These are phyloP conservation scores for Borealophlyctis nickersoniae DNA, from an alignment of 192 early-diverging fungal genomes.

Conservation along the genomic window DNA sequence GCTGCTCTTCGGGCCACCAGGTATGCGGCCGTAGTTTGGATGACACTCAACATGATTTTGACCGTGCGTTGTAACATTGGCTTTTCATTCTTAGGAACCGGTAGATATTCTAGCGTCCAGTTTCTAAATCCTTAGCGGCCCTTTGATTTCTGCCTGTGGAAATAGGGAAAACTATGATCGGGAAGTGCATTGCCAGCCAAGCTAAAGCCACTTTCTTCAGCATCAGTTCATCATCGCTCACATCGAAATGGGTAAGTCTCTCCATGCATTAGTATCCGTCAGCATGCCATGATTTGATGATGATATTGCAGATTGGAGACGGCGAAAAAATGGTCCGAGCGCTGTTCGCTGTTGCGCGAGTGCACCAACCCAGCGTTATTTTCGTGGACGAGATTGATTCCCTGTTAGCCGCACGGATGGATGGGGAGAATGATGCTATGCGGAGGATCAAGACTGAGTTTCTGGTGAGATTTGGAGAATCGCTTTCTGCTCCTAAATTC, in stretches of 20 bases:
- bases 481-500: constrained; percentile 6
- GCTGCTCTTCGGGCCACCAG: constrained; percentile 85
- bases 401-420: constrained; percentile 79
- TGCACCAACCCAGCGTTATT: constrained; percentile 80
- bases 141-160: no score
- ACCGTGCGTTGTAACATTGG: constrained; percentile 33
- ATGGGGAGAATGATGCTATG: constrained; percentile 85
- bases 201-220: constrained; percentile 88
- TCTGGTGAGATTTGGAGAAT: constrained; percentile 46
- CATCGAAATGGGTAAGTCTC: constrained; percentile 77
- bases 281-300: not conserved
- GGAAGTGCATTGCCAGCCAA: constrained; percentile 82
- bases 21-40: no score
- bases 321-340: constrained; percentile 93
- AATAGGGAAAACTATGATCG: constrained; percentile 85
- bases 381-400: constrained; percentile 97
- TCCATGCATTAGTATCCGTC: not conserved
- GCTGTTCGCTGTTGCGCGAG: constrained; percentile 86
- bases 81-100: constrained; percentile 16
- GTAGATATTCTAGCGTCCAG: no score
- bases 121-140: constrained; percentile 2
- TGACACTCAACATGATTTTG: no score
- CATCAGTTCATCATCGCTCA: constrained; percentile 86
- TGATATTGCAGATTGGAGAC: constrained; percentile 61
- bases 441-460: constrained; percentile 93